phyloP scores from a whole-genome alignment of 1,284 basidiomycete species.

The Marasmius tenuissimus region DNA sequence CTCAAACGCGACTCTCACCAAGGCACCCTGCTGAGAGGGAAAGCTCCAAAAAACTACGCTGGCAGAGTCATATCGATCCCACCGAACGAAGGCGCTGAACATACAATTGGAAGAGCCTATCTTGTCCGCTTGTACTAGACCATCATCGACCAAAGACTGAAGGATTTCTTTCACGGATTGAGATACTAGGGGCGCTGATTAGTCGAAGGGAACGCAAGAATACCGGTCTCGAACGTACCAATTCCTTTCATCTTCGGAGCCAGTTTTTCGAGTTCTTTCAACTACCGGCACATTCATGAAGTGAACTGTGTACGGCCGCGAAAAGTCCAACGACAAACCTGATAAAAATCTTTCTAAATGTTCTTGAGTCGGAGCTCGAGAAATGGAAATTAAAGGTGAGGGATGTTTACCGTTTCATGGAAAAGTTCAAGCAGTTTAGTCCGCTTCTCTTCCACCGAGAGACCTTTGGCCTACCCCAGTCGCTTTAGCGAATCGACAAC shows the following conservation, averaged over 20 bases:
- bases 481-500: not conserved
- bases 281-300: conserved; percentile 34
- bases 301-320: not conserved
- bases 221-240: conserved; percentile 41
- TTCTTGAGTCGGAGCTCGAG: not conserved
- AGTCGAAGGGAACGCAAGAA: not conserved
- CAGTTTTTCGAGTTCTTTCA: conserved; percentile 88
- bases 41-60: conserved; percentile 87
- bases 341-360: conserved; percentile 81
- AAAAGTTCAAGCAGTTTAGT: conserved; percentile 84
- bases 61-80: conserved; percentile 13
- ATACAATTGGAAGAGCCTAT: conserved; percentile 90
- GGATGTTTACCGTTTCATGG: conserved; percentile 73
- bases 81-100: conserved; percentile 23
- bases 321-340: conserved; percentile 38
- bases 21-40: conserved; percentile 80
- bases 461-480: conserved; percentile 60
- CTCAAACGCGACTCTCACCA: conserved; percentile 43
- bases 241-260: conserved; percentile 86
- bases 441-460: conserved; percentile 81
- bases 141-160: conserved; percentile 82
- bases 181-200: conserved; percentile 51
- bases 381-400: not conserved
- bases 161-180: conserved; percentile 89
- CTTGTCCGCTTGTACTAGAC: conserved; percentile 82